These are phyloP conservation scores for Zymoseptoria crescenta DNA, from an alignment of 2,329 filamentous ascomycete genomes.

Conservation along the genomic window DNA sequence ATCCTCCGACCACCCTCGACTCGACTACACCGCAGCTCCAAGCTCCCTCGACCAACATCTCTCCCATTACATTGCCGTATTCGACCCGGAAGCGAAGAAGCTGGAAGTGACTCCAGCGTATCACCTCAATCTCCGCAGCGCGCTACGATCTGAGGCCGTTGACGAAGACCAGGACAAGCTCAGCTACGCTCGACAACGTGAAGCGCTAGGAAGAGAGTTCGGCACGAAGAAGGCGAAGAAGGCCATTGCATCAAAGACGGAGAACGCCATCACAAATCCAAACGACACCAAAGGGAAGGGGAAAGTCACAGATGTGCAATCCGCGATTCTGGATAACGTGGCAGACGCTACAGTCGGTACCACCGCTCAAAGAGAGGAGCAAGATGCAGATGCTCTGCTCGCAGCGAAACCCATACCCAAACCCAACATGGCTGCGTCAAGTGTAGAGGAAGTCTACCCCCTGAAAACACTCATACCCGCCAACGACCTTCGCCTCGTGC, in stretches of 20 bases:
- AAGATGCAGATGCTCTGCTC: conserved; percentile 58
- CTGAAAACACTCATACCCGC: conserved; percentile 57
- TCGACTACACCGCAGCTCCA: conserved; percentile 48
- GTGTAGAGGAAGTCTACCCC: conserved; percentile 66
- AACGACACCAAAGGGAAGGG: conserved; percentile 38
- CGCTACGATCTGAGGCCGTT: conserved; percentile 37
- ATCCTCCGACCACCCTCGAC: conserved; percentile 51
- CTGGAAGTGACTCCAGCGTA: conserved; percentile 49
- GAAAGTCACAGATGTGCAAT: conserved; percentile 49
- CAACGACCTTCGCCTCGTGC: conserved; percentile 59
- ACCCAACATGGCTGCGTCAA: conserved; percentile 58
- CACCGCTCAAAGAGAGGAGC: conserved; percentile 57
- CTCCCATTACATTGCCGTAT: conserved; percentile 55
- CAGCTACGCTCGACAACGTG: conserved; percentile 52
- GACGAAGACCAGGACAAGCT: conserved; percentile 30
- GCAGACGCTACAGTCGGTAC: conserved; percentile 52
- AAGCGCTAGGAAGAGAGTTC: conserved; percentile 67
- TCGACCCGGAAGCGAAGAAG: conserved; percentile 46
- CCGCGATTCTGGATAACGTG: conserved; percentile 57
- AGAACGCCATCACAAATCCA: conserved; percentile 57
- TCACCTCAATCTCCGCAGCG: conserved; percentile 48
- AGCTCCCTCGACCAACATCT: conserved; percentile 38
- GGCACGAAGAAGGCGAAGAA: conserved; percentile 83
- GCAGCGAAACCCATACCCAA: conserved; percentile 64
- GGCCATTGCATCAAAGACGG: conserved; percentile 58